These are phyloP conservation scores for Amanita phalloides DNA, from an alignment of 768 basidiomycete genomes.

Conservation along the genomic window DNA sequence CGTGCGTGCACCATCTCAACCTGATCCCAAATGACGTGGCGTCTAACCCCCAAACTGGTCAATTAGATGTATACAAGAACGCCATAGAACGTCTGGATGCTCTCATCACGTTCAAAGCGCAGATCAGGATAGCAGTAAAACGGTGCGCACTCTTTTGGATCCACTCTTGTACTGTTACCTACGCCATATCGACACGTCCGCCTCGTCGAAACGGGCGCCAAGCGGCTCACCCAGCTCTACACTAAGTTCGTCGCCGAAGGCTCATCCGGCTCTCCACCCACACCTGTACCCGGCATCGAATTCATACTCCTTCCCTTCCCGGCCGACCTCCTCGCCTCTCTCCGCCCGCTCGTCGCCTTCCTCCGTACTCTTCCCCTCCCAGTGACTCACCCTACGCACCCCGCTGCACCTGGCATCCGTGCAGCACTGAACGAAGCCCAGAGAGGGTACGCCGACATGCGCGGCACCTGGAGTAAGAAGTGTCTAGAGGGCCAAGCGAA, in stretches of 20 bases:
- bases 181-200: too few species aligned
- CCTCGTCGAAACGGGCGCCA: too few species aligned
- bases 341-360: constrained; percentile 48
- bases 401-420: constrained; percentile 55
- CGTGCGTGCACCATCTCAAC: not conserved
- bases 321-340: constrained; percentile 35
- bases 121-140: constrained; percentile 40
- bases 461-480: constrained; percentile 67
- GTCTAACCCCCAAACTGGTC: constrained; percentile 56
- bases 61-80: constrained; percentile 56
- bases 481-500: constrained; percentile 66
- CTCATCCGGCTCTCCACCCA: too few species aligned
- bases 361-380: constrained; percentile 67
- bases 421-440: constrained; percentile 66
- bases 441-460: constrained; percentile 79
- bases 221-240: too few species aligned
- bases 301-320: constrained; percentile 49
- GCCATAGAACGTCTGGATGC: constrained; percentile 72
- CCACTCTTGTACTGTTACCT: too few species aligned
- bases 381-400: constrained; percentile 75
- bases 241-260: too few species aligned
- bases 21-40: not conserved
- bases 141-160: too few species aligned
- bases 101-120: constrained; percentile 66
- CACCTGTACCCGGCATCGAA: too few species aligned